Evolutionary conservation across 2,329 filamentous ascomycete species (phyloP).

Genomic region (Aspergillus uvarum): DNA sequence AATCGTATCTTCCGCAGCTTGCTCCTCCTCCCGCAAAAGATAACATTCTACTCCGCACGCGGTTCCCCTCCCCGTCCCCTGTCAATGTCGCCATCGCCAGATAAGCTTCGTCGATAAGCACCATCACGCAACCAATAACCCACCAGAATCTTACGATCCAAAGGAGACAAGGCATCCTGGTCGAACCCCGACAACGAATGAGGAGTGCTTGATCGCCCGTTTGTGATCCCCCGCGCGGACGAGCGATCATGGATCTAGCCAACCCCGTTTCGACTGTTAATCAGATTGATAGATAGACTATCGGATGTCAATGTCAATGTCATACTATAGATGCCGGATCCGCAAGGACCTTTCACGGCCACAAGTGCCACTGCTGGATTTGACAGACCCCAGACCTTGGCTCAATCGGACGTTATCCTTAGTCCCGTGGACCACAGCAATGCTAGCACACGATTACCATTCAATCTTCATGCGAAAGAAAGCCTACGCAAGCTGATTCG

Average conservation of each 20-base stretch:
- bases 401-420: neutral
- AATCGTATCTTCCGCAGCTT: too few species aligned
- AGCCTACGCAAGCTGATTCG: neutral
- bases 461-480: neutral
- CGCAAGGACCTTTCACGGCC: too few species aligned
- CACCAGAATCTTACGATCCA: neutral
- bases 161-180: neutral
- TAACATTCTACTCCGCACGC: neutral
- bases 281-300: neutral
- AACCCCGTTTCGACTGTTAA: neutral
- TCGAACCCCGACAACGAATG: neutral
- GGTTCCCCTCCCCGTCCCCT: neutral
- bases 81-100: neutral
- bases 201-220: neutral
- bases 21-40: too few species aligned
- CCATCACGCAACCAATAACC: neutral
- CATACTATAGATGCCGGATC: too few species aligned
- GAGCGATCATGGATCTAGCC: neutral
- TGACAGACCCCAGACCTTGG: neutral
- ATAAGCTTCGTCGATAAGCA: neutral
- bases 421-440: too few species aligned
- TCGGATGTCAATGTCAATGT: neutral
- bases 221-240: too few species aligned
- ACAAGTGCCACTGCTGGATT: neutral
- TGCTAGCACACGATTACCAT: too few species aligned